A percentile compares a stretch with the other conserved stretches of the same genome.
Conservation (phyloP, 2,329 filamentous ascomycete genomes). For the Neofusicoccum umdonicola region DNA sequence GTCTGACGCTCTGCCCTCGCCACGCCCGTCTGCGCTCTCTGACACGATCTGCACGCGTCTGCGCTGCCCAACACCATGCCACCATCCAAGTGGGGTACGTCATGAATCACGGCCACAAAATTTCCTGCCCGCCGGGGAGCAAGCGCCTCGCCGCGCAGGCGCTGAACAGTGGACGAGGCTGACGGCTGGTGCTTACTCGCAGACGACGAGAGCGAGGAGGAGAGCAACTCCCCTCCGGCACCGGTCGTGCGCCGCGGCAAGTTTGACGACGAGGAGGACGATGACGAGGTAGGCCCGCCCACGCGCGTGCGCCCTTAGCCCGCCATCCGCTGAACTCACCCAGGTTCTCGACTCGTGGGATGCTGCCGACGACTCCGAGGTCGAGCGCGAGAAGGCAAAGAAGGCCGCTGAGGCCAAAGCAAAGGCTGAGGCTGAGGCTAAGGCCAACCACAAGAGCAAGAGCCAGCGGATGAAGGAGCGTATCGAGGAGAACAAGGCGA, state of each 20-base stretch:
- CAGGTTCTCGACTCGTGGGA: slow-evolving; percentile 97
- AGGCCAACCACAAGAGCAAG: slow-evolving; percentile 88
- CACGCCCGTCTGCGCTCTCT: neutral
- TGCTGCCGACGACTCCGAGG: slow-evolving; percentile 93
- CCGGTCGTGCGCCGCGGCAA: slow-evolving; percentile 58
- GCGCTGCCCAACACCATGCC: slow-evolving; percentile 28
- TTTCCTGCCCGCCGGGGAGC: slow-evolving; percentile 12
- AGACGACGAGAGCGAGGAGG: slow-evolving; percentile 56
- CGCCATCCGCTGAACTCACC: neutral
- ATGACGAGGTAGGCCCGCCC: slow-evolving; percentile 64
- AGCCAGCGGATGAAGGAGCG: slow-evolving; percentile 80
- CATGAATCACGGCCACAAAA: slow-evolving; percentile 27
- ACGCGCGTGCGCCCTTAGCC: slow-evolving; percentile 17
- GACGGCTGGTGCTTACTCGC: slow-evolving; percentile 21
- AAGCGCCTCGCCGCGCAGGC: neutral
- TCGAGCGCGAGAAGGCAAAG: slow-evolving; percentile 89
- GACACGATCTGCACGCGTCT: slow-evolving; percentile 3
- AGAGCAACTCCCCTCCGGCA: slow-evolving; percentile 49
- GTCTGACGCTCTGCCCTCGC: neutral
- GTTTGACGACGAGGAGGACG: slow-evolving; percentile 89
- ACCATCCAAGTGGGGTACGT: slow-evolving; percentile 42
- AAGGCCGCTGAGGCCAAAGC: slow-evolving; percentile 83
- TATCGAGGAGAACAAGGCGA: slow-evolving; percentile 58
- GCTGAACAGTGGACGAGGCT: neutral
- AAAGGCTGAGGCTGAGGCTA: slow-evolving; percentile 83